Percentiles rank a stretch among this genome's conserved stretches.
These are phyloP conservation scores for Alternaria sp. DNA, from an alignment of 2,329 filamentous ascomycete species.

Conservation along the genomic window DNA sequence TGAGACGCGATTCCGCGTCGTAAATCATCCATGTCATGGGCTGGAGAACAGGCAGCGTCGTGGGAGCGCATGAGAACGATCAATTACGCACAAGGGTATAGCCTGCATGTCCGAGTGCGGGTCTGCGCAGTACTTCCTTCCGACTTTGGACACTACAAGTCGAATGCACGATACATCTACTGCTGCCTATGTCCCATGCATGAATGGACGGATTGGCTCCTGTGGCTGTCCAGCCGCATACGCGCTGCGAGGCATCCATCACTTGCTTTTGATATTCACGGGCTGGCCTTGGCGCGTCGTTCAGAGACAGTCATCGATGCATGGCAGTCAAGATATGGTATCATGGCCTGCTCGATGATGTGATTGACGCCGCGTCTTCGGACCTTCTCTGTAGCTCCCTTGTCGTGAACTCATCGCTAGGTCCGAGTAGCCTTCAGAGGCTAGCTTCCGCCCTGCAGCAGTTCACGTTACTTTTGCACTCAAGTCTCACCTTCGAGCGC, in stretches of 20 bases:
- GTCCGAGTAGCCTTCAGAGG: background rate
- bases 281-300: conserved; percentile 1
- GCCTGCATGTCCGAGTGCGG: background rate
- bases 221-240: conserved; percentile 8
- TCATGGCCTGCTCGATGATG: background rate
- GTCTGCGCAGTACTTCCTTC: background rate
- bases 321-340: background rate
- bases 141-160: background rate
- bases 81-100: background rate
- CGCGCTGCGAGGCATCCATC: conserved; percentile 8
- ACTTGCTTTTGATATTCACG: conserved; percentile 10
- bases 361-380: conserved; percentile 4
- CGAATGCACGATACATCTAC: background rate
- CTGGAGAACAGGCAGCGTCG: conserved; percentile 2
- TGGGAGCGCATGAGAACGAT: conserved; percentile 13
- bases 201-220: background rate
- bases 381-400: conserved; percentile 4
- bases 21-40: conserved; percentile 12
- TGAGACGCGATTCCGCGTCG: conserved; percentile 22
- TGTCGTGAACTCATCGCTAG: conserved; percentile 4
- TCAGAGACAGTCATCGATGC: background rate
- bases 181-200: conserved; percentile 5
- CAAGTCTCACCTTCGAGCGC: background rate
- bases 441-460: conserved; percentile 4
- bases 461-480: conserved; percentile 3